These are phyloP conservation scores for Candida manassasensis DNA, from an alignment of 805 yeast genomes.

Conservation along the genomic window DNA sequence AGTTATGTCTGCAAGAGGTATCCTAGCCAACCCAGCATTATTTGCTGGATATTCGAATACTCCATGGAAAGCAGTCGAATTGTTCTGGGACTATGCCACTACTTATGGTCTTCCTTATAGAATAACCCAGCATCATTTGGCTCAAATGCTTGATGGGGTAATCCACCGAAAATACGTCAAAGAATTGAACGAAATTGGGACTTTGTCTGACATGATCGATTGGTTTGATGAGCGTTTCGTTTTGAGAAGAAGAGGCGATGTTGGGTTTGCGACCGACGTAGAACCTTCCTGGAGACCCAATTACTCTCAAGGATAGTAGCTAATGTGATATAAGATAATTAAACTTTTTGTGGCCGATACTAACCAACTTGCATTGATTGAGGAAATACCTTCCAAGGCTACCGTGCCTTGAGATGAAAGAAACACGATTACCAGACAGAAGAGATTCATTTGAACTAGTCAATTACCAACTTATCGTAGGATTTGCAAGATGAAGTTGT, in stretches of 20 bases:
- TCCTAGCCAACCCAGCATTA: slow-evolving; percentile 79
- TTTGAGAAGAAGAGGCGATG: slow-evolving; percentile 62
- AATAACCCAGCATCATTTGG: slow-evolving; percentile 79
- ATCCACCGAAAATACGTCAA: slow-evolving; percentile 27
- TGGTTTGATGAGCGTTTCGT: slow-evolving; percentile 75
- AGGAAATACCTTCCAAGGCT: too few relatives aligned
- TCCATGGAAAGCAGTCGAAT: slow-evolving; percentile 90
- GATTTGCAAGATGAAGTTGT: too few relatives aligned
- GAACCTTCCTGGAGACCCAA: slow-evolving; percentile 20
- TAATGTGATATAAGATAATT: too few relatives aligned
- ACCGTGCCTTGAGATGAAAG: too few relatives aligned
- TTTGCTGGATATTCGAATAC: slow-evolving; percentile 70
- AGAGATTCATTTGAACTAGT: too few relatives aligned
- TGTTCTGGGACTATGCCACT: slow-evolving; percentile 72
- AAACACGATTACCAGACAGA: too few relatives aligned
- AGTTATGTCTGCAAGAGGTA: slow-evolving; percentile 92
- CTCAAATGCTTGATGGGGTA: slow-evolving; percentile 73
- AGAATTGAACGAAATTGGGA: slow-evolving; percentile 58
- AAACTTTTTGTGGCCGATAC: too few relatives aligned
- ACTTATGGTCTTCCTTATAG: slow-evolving; percentile 83
- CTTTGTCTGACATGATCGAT: slow-evolving; percentile 63
- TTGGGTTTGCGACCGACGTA: slow-evolving; percentile 55
- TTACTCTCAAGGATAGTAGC: too few relatives aligned
- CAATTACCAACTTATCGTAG: too few relatives aligned
- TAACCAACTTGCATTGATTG: too few relatives aligned